A percentile compares a stretch with the other conserved stretches of the same genome.
These are phyloP conservation scores for Metschnikowia hibisci DNA, from an alignment of 805 yeast species.

Conservation along the genomic window DNA sequence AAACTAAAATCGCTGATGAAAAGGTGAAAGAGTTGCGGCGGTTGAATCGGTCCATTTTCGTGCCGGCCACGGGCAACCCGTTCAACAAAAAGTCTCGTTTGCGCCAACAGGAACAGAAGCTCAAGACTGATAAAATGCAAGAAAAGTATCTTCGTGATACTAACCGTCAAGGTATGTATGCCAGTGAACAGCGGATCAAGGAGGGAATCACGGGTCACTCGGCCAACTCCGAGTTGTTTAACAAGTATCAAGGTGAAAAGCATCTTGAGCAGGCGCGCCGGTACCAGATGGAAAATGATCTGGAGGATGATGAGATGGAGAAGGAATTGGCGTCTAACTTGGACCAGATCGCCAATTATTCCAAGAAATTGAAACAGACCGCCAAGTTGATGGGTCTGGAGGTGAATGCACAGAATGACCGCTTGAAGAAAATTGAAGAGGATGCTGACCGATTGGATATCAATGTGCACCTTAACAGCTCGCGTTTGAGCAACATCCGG, in stretches of 20 bases:
- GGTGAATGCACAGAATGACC: constrained; percentile 69
- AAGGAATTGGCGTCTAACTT: constrained; percentile 79
- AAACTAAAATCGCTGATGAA: constrained; percentile 75
- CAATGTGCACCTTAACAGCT: constrained; percentile 72
- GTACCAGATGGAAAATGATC: constrained; percentile 84
- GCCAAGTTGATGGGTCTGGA: constrained; percentile 76
- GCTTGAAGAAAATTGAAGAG: constrained; percentile 73
- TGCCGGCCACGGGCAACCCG: constrained; percentile 78
- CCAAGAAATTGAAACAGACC: constrained; percentile 65
- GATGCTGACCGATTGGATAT: constrained; percentile 83
- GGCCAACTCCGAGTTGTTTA: constrained; percentile 31
- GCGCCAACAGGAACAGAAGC: constrained; percentile 66
- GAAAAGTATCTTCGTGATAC: constrained; percentile 62
- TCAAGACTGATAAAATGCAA: constrained; percentile 57
- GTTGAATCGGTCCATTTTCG: constrained; percentile 75
- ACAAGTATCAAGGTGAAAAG: constrained; percentile 51
- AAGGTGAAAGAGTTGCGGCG: constrained; percentile 77
- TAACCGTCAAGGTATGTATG: constrained; percentile 54
- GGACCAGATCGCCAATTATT: constrained; percentile 67
- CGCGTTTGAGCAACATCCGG: constrained; percentile 56
- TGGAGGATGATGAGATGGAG: constrained; percentile 91
- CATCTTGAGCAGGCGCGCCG: constrained; percentile 56
- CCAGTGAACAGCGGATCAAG: constrained; percentile 66
- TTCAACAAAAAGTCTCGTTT: constrained; percentile 77
- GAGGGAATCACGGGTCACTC: constrained; percentile 50